These are phyloP conservation scores for Umbelopsis vinacea DNA, from an alignment of 192 early-diverging fungal genomes.

Conservation along the genomic window DNA sequence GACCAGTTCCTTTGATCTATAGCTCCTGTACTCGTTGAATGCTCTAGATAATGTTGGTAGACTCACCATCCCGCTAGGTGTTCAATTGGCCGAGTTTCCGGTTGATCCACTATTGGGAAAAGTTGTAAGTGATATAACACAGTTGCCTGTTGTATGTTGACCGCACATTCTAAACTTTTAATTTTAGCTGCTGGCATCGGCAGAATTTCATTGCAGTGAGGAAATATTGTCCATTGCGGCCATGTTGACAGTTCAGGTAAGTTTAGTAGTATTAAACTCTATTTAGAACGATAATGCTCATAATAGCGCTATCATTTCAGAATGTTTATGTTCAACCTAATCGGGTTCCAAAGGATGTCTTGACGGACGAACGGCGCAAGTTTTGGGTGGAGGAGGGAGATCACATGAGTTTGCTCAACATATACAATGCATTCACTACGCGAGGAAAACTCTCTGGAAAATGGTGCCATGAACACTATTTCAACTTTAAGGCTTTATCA, in stretches of 20 bases:
- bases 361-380: constrained; percentile 64
- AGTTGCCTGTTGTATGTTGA: background rate
- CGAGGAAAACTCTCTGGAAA: constrained; percentile 54
- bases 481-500: constrained; percentile 80
- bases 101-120: constrained; percentile 73
- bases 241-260: constrained; percentile 76
- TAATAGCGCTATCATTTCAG: constrained; percentile 16
- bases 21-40: constrained; percentile 74
- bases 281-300: background rate
- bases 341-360: constrained; percentile 37
- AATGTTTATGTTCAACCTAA: constrained; percentile 52
- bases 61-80: constrained; percentile 72
- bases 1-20: background rate
- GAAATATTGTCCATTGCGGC: constrained; percentile 82
- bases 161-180: background rate
- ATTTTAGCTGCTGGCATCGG: constrained; percentile 58
- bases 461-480: constrained; percentile 88
- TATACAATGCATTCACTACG: constrained; percentile 77
- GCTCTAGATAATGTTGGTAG: constrained; percentile 73
- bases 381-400: constrained; percentile 83
- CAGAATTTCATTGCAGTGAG: constrained; percentile 66
- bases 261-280: background rate
- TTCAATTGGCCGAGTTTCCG: constrained; percentile 75
- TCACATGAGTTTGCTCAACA: constrained; percentile 66
- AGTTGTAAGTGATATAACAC: constrained; percentile 42